A percentile compares a stretch with the other conserved stretches of the same genome.
These are phyloP conservation scores for Aspergillus ochraceoroseus DNA, from an alignment of 2,329 filamentous ascomycete genomes.

Conservation along the genomic window DNA sequence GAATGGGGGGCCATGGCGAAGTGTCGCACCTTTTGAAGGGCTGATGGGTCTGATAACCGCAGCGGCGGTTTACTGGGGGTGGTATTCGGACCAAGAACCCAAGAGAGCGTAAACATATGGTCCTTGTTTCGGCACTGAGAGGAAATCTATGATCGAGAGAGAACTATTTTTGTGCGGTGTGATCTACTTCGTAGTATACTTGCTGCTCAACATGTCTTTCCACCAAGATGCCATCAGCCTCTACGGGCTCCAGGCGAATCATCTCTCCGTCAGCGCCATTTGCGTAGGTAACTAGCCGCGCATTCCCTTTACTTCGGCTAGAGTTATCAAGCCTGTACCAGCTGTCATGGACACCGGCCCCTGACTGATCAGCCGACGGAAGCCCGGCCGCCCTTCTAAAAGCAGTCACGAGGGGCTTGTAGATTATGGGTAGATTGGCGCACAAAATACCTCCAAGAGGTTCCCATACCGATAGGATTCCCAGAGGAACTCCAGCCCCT, in stretches of 20 bases:
- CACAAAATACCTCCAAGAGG: conserved; percentile 12
- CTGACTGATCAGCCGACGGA: background rate
- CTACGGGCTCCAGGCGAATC: background rate
- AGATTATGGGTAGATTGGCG: conserved; percentile 12
- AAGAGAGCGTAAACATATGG: no score
- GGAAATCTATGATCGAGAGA: no score
- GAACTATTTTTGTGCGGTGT: no score
- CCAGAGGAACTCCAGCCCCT: conserved; percentile 7
- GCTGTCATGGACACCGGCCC: background rate
- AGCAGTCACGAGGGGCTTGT: background rate
- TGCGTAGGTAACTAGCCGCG: no score
- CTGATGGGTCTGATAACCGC: no score
- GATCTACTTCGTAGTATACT: background rate
- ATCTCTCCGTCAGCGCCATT: background rate
- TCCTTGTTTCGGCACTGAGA: no score
- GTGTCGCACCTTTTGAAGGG: conserved; percentile 3
- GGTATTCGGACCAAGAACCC: no score
- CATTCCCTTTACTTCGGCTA: background rate
- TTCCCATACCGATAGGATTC: conserved; percentile 14
- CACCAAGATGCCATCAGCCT: conserved; percentile 1
- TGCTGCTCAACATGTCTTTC: conserved; percentile 6
- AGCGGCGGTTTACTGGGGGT: no score
- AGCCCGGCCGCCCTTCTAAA: background rate
- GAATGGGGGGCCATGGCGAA: background rate
- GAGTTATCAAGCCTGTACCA: background rate